phyloP scores from a whole-genome alignment of 1,284 basidiomycete species.

The Gymnopus androsaceus region DNA sequence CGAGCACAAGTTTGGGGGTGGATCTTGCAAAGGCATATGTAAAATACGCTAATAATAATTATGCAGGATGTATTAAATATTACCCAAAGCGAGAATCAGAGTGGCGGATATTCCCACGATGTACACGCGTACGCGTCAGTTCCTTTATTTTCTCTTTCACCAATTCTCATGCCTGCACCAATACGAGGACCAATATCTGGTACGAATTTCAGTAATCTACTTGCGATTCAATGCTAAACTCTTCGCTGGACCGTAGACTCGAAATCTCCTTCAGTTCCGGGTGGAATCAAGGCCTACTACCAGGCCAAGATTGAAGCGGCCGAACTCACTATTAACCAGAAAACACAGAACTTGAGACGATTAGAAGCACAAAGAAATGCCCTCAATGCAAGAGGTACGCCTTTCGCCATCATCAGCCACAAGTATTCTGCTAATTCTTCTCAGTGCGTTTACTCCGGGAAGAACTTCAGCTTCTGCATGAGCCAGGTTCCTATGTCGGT shows the following conservation, averaged over 20 bases:
- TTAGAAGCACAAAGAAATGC: slow-evolving; percentile 97
- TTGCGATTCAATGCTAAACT: neutral
- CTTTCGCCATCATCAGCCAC: neutral
- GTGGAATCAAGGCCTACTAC: slow-evolving; percentile 87
- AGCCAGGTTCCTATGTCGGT: slow-evolving; percentile 97
- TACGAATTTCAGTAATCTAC: neutral
- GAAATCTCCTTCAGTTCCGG: slow-evolving; percentile 46
- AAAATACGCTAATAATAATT: no score
- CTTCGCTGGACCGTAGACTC: neutral
- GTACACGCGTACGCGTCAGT: slow-evolving; percentile 2
- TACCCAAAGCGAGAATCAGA: no score
- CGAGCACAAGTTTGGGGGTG: no score
- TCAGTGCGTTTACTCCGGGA: slow-evolving; percentile 86
- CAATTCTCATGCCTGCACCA: slow-evolving; percentile 6
- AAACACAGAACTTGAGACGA: slow-evolving; percentile 94
- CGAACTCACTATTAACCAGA: slow-evolving; percentile 91
- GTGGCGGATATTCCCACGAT: no score
- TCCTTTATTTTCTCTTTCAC: neutral
- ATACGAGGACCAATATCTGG: neutral
- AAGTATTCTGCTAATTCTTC: slow-evolving; percentile 3
- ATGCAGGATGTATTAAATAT: no score
- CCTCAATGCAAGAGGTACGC: slow-evolving; percentile 88
- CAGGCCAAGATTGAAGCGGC: slow-evolving; percentile 94
- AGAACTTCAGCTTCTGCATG: slow-evolving; percentile 93
- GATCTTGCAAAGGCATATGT: no score